phyloP scores from a whole-genome alignment of 805 yeast genomes.

The Yarrowia deformans region DNA sequence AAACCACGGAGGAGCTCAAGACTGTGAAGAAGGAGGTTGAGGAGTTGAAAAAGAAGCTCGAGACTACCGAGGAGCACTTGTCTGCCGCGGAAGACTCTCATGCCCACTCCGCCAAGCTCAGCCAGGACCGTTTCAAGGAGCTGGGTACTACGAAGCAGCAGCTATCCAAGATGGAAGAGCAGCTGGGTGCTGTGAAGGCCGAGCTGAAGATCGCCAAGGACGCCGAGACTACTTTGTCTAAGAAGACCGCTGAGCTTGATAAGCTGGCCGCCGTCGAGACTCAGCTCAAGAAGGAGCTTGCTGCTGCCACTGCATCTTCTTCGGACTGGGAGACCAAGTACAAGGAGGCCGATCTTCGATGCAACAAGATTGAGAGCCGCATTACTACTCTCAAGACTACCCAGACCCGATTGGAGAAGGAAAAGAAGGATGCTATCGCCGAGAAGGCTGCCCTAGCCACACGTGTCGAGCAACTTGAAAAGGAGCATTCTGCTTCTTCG shows the following conservation, averaged over 20 bases:
- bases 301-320: slow-evolving; percentile 50
- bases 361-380: slow-evolving; percentile 50
- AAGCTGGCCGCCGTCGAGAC: slow-evolving; percentile 45
- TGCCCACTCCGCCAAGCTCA: slow-evolving; percentile 52
- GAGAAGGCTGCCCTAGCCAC: slow-evolving; percentile 15
- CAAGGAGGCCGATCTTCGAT: slow-evolving; percentile 52
- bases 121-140: slow-evolving; percentile 55
- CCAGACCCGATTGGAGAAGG: slow-evolving; percentile 36
- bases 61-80: slow-evolving; percentile 40
- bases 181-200: slow-evolving; percentile 15
- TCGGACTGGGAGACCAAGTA: slow-evolving; percentile 47
- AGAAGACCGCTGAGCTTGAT: slow-evolving; percentile 41
- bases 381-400: slow-evolving; percentile 39
- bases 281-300: slow-evolving; percentile 49
- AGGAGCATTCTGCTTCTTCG: slow-evolving; percentile 15
- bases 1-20: slow-evolving; percentile 47
- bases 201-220: slow-evolving; percentile 38
- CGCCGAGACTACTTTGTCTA: slow-evolving; percentile 23
- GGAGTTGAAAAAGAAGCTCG: slow-evolving; percentile 54
- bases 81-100: slow-evolving; percentile 38
- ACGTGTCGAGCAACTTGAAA: slow-evolving; percentile 20
- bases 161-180: slow-evolving; percentile 36
- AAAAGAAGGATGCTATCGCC: slow-evolving; percentile 40
- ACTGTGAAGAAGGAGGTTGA: slow-evolving; percentile 54
- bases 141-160: slow-evolving; percentile 47